A percentile compares a stretch with the other conserved stretches of the same genome.
These are phyloP conservation scores for Umbellularia californica DNA, from an alignment of 164 flowering plant species.

Conservation along the genomic window DNA sequence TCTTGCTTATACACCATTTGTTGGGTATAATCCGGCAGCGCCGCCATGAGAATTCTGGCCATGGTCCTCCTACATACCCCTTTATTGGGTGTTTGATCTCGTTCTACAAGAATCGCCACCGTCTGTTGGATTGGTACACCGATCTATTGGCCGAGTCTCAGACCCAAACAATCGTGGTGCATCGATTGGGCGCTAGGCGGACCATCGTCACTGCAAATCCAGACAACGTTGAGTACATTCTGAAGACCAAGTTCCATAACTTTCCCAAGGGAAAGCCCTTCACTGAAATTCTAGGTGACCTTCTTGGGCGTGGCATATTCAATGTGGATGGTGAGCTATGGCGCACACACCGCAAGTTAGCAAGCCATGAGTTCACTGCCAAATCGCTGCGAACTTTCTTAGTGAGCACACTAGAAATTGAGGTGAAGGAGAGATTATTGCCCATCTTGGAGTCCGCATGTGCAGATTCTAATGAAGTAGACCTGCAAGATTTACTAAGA, in stretches of 20 bases:
- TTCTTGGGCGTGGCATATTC: constrained; percentile 76
- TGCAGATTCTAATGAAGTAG: constrained; percentile 17
- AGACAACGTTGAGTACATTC: constrained; percentile 59
- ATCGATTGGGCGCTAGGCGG: constrained; percentile 47
- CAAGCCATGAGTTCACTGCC: constrained; percentile 57
- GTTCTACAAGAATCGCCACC: constrained; percentile 49
- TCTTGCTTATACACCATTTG: background rate
- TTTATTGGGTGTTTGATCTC: constrained; percentile 53
- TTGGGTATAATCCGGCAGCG: background rate
- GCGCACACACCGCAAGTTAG: constrained; percentile 59
- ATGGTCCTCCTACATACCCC: constrained; percentile 46
- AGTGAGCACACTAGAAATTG: constrained; percentile 32
- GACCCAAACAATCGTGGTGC: constrained; percentile 43
- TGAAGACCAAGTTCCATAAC: constrained; percentile 58
- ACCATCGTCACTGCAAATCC: constrained; percentile 72
- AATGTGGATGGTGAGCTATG: constrained; percentile 78
- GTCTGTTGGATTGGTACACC: constrained; percentile 73
- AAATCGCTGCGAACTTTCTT: constrained; percentile 40
- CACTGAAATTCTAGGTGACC: constrained; percentile 61
- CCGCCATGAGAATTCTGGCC: background rate
- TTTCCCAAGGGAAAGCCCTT: constrained; percentile 74
- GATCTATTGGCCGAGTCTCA: constrained; percentile 46
- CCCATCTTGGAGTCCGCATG: constrained; percentile 43
- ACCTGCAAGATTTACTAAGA: constrained; percentile 40
- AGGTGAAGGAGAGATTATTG: constrained; percentile 40